Conservation (phyloP, 2,329 filamentous ascomycete genomes). For the Alternaria sp. region DNA sequence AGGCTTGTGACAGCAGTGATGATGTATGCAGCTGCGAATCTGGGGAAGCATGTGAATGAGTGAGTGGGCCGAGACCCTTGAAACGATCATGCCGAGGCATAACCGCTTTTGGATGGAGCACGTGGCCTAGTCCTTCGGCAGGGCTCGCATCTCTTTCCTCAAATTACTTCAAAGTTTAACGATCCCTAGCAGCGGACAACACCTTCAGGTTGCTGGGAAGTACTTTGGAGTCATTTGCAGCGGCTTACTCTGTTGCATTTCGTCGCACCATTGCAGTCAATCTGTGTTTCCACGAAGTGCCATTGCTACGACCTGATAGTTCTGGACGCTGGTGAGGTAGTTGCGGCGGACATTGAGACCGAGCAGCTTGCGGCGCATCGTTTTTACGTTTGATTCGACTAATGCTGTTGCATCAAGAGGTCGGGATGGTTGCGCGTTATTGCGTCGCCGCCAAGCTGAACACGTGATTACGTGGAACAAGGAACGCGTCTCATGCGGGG, state of each 20-base stretch:
- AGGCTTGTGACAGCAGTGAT: conserved; percentile 33
- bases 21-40: conserved; percentile 15
- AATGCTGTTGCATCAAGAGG: not conserved
- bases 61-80: conserved; percentile 16
- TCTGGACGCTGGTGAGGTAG: not conserved
- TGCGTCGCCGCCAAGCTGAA: not conserved
- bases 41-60: conserved; percentile 33
- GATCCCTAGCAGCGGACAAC: not conserved
- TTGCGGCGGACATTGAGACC: not conserved
- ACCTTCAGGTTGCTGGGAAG: not conserved
- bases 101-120: conserved; percentile 13
- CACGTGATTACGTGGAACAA: conserved; percentile 1
- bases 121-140: conserved; percentile 16
- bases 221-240: not conserved
- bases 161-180: not conserved
- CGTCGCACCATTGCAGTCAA: not conserved
- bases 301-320: not conserved
- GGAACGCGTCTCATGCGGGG: not conserved
- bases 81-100: conserved; percentile 24
- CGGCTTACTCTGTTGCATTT: not conserved
- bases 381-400: not conserved
- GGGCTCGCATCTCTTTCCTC: conserved; percentile 10
- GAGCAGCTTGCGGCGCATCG: not conserved
- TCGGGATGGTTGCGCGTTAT: not conserved
- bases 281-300: not conserved